Base-by-base conservation (phyloP, 331 rosid genomes). In the Dryas integrifolia region DNA sequence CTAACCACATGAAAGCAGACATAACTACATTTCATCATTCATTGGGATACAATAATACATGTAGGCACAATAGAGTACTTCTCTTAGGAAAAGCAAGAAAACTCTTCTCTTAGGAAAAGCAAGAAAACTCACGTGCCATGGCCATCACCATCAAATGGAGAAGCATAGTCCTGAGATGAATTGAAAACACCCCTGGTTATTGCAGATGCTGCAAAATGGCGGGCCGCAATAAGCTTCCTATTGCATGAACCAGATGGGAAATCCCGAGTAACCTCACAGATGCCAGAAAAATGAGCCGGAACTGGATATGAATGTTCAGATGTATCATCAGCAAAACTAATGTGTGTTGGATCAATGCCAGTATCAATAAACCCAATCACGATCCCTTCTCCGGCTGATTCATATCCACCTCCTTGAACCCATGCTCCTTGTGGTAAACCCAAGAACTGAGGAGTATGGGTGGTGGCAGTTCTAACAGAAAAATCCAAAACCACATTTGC, bases 191-290 rank as follows among this genome's bases (percentile, higher is more conserved):
- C 99, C 61, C 99, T 85, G 59, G 87, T 95, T 85, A 95, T 95
- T 75, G 99, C 99, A 72, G 99, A 95, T 30, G 98, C 90, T 3
- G 99, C 99, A 73, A 95, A 95, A 83, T 95, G 99, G 35, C 97
- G 98, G n/a, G 97, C 99, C 59, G 96, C 99, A 45, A 95, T 89
- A 72, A 95, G 98, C 87, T 95, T 95, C 85, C 99, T 84, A 67
- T 95, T 95, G 86, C 99, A 95, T 44, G 99, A 95, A 67, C 96
- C 99, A 35, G 99, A 95, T n/a, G 99, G 99, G 72, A 95, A 95
- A 86, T 95, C 99, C 3, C 76, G 89, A 70, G 96, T 89, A 75
- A 95, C 99, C 88, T 95, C 99, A 47, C 99, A 95, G 72, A 90
- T 70, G 49, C 99, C 99, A 45, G 91, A 86, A 80, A 84, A 95